Evolutionary conservation across 768 basidiomycete species (phyloP), one percentile per base, ranked within the genome.

Genomic region (Kwoniella europaea): DNA sequence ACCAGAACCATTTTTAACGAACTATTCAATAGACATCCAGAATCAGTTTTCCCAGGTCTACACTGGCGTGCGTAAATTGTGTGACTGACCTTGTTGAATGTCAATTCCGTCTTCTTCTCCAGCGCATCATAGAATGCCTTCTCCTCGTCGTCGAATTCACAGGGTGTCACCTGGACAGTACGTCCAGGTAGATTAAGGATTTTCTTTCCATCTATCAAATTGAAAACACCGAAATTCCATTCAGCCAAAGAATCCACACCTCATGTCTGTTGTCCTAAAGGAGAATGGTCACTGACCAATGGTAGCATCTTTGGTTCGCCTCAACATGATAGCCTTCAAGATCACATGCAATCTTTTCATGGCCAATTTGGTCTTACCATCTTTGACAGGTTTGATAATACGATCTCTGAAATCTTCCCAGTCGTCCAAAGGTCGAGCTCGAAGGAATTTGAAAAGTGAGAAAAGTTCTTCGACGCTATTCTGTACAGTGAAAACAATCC

Each of bases 381-480:
- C 85, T 82, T 92, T 94, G 60, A 97, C 88, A 1, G 93, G 93
- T 71, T 90, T 88, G 0, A 88, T 88, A 59, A 99, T 93, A 59
- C 90, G 88, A 12, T 86, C 85, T 63, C 91, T 91, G 86, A 98
- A 99, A 3, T 86, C 88, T 4, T 88, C 82, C 90, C 90, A 93
- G 46, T 92, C 88, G 68, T 91, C 90, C 41, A 95, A 86, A 0
- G 94, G 96, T 73, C 88, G 89, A 2, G 76, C 86, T 4, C 91
- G 90, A 29, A 98, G 85, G 84, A 98, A 99, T 69, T 92, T 91
- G 76, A 98, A 87, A 43, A 98, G 86, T 3, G 94, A 91, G 80
- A 89, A 97, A 6, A 99, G 85, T 76, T 99, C 97, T 58, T 91
- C 89, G 18, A 98, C 91, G 60, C 86, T 90, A 85, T 99, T 98